These are phyloP conservation scores for Pestalotiopsis sp. DNA, from an alignment of 2,329 filamentous ascomycete genomes.

Conservation along the genomic window DNA sequence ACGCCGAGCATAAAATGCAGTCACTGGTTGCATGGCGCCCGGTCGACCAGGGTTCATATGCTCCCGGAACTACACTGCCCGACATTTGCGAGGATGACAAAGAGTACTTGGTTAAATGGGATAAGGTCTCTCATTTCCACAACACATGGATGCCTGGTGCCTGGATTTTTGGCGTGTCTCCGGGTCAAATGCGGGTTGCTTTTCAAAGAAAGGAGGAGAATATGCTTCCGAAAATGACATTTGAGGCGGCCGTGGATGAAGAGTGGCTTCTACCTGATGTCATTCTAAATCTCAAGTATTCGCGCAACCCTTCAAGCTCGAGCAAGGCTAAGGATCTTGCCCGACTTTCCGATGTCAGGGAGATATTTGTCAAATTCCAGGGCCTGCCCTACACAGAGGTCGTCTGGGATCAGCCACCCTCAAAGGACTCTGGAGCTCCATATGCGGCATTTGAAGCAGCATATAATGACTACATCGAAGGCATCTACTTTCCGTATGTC, in stretches of 20 bases:
- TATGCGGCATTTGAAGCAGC: constrained; percentile 82
- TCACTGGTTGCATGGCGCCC: constrained; percentile 90
- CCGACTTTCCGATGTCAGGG: constrained; percentile 71
- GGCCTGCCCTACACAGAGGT: constrained; percentile 88
- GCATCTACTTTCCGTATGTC: constrained; percentile 68
- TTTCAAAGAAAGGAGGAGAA: constrained; percentile 74
- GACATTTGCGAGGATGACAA: constrained; percentile 75
- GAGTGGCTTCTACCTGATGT: constrained; percentile 87
- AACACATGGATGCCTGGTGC: constrained; percentile 86
- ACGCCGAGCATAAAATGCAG: constrained; percentile 68
- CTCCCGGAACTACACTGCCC: constrained; percentile 52
- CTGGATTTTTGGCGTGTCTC: constrained; percentile 80
- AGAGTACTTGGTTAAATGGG: constrained; percentile 93
- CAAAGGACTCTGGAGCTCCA: constrained; percentile 61
- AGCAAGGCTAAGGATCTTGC: constrained; percentile 71
- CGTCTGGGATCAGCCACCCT: constrained; percentile 85
- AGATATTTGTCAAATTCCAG: constrained; percentile 87
- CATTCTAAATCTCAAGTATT: constrained; percentile 78
- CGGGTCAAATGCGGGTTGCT: constrained; percentile 66
- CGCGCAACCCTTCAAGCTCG: constrained; percentile 47
- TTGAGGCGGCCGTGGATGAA: constrained; percentile 81
- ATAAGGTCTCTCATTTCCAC: constrained; percentile 76
- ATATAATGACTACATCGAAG: constrained; percentile 83
- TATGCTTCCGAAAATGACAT: constrained; percentile 67
- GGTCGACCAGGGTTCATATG: constrained; percentile 56